Conservation (phyloP, 1,284 basidiomycete species). For the Leccinum pachyderme region DNA sequence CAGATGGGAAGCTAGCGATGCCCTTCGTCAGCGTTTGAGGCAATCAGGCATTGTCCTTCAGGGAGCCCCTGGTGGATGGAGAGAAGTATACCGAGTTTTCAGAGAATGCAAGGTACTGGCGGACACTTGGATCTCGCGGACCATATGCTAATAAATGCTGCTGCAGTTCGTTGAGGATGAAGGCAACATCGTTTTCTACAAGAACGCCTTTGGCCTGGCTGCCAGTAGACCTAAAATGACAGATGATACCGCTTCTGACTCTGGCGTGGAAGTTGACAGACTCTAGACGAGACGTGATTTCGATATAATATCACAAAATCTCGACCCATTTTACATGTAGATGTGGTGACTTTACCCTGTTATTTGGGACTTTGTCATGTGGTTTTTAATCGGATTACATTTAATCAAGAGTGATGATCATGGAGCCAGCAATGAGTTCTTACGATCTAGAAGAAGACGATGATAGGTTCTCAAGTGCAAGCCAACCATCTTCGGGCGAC, state of each 20-base stretch:
- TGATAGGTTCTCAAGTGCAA: no score
- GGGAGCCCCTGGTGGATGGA: constrained; percentile 73
- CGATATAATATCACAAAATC: constrained; percentile 6
- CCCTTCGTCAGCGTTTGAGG: constrained; percentile 79
- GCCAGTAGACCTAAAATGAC: constrained; percentile 61
- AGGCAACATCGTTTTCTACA: constrained; percentile 90
- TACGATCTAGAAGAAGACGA: no score
- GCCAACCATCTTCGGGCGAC: no score
- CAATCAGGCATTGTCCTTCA: constrained; percentile 58
- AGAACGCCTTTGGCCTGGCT: constrained; percentile 81
- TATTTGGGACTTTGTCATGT: background rate
- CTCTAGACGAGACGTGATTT: constrained; percentile 22
- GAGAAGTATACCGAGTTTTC: constrained; percentile 74
- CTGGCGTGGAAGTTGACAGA: constrained; percentile 74
- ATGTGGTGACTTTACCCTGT: constrained; percentile 5
- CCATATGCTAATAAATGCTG: constrained; percentile 15
- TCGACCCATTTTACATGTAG: constrained; percentile 8
- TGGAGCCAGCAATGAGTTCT: no score
- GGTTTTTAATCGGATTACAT: constrained; percentile 1
- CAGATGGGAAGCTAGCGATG: constrained; percentile 89
- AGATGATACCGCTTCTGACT: constrained; percentile 73
- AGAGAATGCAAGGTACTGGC: constrained; percentile 65
- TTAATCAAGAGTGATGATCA: background rate
- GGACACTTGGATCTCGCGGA: background rate
- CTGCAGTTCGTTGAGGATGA: constrained; percentile 87